Evolutionary conservation across 2,329 filamentous ascomycete genomes (phyloP).

Genomic region (Neofusicoccum ribis): DNA sequence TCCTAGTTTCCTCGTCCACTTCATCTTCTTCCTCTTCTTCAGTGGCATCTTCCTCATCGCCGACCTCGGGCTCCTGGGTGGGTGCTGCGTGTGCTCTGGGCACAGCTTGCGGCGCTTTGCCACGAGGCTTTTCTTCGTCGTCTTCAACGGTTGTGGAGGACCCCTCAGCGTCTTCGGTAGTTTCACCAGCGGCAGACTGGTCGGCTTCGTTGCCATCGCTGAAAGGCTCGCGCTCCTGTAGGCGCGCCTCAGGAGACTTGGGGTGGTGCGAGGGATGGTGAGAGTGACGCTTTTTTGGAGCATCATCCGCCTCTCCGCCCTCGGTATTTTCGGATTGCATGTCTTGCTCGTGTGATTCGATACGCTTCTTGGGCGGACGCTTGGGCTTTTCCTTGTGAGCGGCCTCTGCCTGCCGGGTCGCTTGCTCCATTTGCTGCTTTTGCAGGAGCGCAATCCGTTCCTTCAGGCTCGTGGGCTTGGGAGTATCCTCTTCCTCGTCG

Average conservation of each 20-base stretch:
- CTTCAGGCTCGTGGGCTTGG: constrained; percentile 90
- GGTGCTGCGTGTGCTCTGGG: constrained; percentile 40
- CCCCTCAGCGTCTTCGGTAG: constrained; percentile 62
- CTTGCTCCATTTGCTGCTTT: constrained; percentile 89
- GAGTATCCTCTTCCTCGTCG: constrained; percentile 71
- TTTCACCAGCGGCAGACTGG: constrained; percentile 63
- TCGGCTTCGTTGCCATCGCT: constrained; percentile 68
- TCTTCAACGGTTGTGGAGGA: constrained; percentile 73
- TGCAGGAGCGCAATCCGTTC: constrained; percentile 93
- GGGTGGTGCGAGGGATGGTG: constrained; percentile 41
- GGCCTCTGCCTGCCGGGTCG: constrained; percentile 76
- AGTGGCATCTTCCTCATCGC: constrained; percentile 52
- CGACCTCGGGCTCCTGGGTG: constrained; percentile 46
- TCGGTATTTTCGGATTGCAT: constrained; percentile 27
- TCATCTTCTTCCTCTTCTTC: constrained; percentile 73
- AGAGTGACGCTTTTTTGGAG: constrained; percentile 38
- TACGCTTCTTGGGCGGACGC: constrained; percentile 66
- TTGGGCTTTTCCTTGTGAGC: constrained; percentile 83
- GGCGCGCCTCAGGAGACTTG: constrained; percentile 40
- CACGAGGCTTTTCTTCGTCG: constrained; percentile 58
- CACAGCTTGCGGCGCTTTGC: neutral
- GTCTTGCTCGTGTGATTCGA: constrained; percentile 46
- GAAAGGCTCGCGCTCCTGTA: constrained; percentile 52
- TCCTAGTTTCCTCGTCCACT: constrained; percentile 80
- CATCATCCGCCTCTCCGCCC: constrained; percentile 40